These are phyloP conservation scores for Balakata baccata DNA, from an alignment of 345 rosid genomes.

Conservation along the genomic window DNA sequence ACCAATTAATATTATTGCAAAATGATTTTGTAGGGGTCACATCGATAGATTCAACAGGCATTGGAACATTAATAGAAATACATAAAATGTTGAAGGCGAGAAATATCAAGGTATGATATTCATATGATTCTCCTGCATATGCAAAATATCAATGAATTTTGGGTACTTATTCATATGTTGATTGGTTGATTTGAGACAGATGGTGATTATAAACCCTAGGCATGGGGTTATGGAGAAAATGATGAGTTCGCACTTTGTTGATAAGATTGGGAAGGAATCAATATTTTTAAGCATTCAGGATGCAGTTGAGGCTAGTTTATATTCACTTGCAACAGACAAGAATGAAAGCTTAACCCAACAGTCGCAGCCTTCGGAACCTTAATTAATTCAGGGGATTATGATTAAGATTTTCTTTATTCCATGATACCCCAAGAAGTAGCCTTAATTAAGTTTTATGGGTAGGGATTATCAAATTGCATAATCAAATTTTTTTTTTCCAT, in stretches of 20 bases:
- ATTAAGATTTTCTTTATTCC: too few species aligned
- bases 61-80: constrained; percentile 60
- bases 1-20: background rate
- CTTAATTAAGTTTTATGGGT: too few species aligned
- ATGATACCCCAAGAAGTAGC: too few species aligned
- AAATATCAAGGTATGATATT: constrained; percentile 42
- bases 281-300: constrained; percentile 62
- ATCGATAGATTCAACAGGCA: constrained; percentile 69
- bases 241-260: constrained; percentile 55
- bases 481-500: too few species aligned
- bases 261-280: constrained; percentile 52
- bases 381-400: background rate
- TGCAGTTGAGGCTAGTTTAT: constrained; percentile 52
- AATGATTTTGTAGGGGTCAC: constrained; percentile 52
- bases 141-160: too few species aligned
- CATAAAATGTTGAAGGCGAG: constrained; percentile 41
- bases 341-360: background rate
- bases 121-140: too few species aligned
- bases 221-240: constrained; percentile 75
- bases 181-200: constrained; percentile 32
- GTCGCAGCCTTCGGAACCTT: background rate
- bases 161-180: too few species aligned
- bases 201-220: constrained; percentile 69
- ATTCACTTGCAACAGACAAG: constrained; percentile 26
- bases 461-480: too few species aligned